phyloP scores from a whole-genome alignment of 2,329 filamentous ascomycete genomes.

The Alternaria postmessia region DNA sequence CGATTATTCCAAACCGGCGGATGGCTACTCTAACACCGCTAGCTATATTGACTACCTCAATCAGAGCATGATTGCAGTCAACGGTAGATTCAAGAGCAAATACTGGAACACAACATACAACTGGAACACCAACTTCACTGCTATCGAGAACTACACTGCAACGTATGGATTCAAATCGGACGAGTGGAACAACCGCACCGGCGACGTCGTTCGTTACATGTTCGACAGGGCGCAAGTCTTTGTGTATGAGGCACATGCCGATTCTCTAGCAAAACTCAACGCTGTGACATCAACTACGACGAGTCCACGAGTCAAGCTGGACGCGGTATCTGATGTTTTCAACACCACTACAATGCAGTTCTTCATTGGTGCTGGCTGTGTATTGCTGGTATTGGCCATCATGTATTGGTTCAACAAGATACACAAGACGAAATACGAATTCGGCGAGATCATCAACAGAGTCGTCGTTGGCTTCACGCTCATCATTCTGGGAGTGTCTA shows the following conservation, averaged over 20 bases:
- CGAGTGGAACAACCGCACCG: constrained; percentile 33
- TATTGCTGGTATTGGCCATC: constrained; percentile 63
- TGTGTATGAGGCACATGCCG: constrained; percentile 34
- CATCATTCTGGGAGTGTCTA: constrained; percentile 28
- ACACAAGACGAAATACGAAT: constrained; percentile 39
- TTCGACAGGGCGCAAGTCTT: constrained; percentile 36
- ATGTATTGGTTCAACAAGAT: constrained; percentile 65
- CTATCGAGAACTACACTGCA: constrained; percentile 30
- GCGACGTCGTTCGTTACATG: constrained; percentile 20
- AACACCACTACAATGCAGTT: constrained; percentile 38
- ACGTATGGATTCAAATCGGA: constrained; percentile 26
- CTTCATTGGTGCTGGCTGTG: constrained; percentile 35
- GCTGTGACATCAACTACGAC: constrained; percentile 23
- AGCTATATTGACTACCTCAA: constrained; percentile 25
- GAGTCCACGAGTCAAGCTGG: constrained; percentile 12
- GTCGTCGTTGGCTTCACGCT: constrained; percentile 31
- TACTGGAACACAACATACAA: constrained; percentile 31
- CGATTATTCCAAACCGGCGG: constrained; percentile 23
- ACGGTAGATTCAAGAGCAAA: constrained; percentile 28
- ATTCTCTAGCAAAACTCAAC: constrained; percentile 35
- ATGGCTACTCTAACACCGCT: constrained; percentile 19
- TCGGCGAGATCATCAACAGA: constrained; percentile 40
- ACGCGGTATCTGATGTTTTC: constrained; percentile 32
- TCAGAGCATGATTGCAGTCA: constrained; percentile 29
- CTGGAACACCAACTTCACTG: constrained; percentile 34